A percentile compares a stretch with the other conserved stretches of the same genome.
phyloP scores from a whole-genome alignment of 306 rosid species.

The Rosa multiflora region DNA sequence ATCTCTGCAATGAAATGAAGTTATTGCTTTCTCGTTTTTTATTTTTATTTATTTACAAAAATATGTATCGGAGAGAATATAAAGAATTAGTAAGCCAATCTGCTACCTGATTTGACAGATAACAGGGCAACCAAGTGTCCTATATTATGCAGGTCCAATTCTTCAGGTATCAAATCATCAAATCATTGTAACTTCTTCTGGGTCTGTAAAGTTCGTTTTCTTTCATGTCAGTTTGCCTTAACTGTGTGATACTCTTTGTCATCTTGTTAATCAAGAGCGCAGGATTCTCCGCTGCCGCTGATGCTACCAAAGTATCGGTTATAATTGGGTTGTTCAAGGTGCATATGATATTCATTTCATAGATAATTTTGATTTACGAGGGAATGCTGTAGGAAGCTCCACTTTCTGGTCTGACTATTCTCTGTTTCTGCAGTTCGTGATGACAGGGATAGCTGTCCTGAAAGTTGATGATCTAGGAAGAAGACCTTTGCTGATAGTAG shows the following conservation, averaged over 20 bases:
- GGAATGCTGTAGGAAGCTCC: conserved; percentile 4
- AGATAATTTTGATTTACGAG: conserved; percentile 10
- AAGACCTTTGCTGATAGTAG: conserved; percentile 81
- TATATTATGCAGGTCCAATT: conserved; percentile 90
- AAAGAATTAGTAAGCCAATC: conserved; percentile 40
- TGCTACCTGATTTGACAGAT: conserved; percentile 58
- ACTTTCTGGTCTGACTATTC: conserved; percentile 17
- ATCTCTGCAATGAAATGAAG: conserved; percentile 13
- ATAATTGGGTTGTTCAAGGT: conserved; percentile 93
- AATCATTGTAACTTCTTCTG: background rate
- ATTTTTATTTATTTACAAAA: conserved; percentile 11
- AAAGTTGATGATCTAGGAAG: conserved; percentile 97
- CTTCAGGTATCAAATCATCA: conserved; percentile 66
- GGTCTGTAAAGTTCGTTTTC: background rate
- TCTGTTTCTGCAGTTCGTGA: conserved; percentile 57
- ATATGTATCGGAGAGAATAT: conserved; percentile 28
- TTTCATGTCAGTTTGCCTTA: conserved; percentile 26
- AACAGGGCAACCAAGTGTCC: conserved; percentile 98
- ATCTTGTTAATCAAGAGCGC: conserved; percentile 61
- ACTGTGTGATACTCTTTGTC: conserved; percentile 18
- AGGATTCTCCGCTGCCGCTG: conserved; percentile 94
- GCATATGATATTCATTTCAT: conserved; percentile 23
- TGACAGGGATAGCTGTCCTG: conserved; percentile 85
- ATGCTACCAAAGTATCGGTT: conserved; percentile 93
- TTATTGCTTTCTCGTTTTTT: conserved; percentile 4